phyloP scores from a whole-genome alignment of 2,329 filamentous ascomycete species.

The Nemania serpens region DNA sequence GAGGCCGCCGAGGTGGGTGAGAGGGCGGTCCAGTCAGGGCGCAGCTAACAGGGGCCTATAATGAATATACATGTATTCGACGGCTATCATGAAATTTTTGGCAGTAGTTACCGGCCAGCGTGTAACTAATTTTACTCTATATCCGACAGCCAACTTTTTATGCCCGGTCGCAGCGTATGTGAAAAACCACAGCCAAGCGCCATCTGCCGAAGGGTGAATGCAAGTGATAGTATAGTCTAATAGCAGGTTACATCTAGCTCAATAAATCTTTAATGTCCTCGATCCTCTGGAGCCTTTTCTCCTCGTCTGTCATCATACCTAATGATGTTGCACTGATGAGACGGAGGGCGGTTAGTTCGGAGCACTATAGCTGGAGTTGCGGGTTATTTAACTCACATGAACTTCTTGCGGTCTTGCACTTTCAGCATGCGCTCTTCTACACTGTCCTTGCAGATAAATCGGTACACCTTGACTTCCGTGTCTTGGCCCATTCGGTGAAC shows the following conservation, averaged over 20 bases:
- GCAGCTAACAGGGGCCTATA: too few species aligned
- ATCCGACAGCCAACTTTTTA: neutral
- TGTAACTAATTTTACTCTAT: neutral
- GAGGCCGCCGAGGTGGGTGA: too few species aligned
- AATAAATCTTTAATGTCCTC: conserved; percentile 94
- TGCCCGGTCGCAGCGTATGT: neutral
- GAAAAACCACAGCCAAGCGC: neutral
- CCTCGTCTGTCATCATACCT: conserved; percentile 93
- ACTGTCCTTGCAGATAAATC: conserved; percentile 87
- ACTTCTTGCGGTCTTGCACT: conserved; percentile 95
- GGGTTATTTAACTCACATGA: conserved; percentile 68
- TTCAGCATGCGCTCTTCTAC: conserved; percentile 95
- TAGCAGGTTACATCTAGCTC: conserved; percentile 50
- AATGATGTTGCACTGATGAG: conserved; percentile 78
- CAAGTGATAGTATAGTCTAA: neutral
- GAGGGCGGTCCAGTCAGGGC: too few species aligned
- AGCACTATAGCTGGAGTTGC: neutral
- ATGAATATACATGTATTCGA: too few species aligned
- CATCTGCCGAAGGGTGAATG: neutral
- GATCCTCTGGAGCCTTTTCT: conserved; percentile 86
- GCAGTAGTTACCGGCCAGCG: too few species aligned
- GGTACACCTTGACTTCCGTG: conserved; percentile 79
- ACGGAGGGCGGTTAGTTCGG: conserved; percentile 1
- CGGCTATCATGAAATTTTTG: too few species aligned
- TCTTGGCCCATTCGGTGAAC: conserved; percentile 97